phyloP scores from a whole-genome alignment of 2,329 filamentous ascomycete genomes.

The Fusarium haematococcum region DNA sequence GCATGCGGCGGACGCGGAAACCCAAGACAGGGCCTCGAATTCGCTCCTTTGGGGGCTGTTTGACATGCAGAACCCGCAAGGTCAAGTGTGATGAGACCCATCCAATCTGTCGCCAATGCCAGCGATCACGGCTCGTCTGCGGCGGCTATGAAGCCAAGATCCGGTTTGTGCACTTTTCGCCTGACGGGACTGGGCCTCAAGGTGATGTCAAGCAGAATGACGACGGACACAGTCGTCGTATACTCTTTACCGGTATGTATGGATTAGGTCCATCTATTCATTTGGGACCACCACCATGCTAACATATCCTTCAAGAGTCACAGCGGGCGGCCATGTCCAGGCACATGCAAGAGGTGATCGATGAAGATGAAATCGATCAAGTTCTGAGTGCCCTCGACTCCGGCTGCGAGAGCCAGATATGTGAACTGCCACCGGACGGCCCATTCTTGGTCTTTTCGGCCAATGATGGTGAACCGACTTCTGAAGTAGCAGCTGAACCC shows the following conservation, averaged over 20 bases:
- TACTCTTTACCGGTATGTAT: neutral
- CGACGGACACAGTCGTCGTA: neutral
- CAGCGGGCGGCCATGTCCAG: neutral
- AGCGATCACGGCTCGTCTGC: neutral
- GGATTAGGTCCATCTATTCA: neutral
- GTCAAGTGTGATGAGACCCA: neutral
- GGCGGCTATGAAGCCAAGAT: neutral
- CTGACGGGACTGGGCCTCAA: neutral
- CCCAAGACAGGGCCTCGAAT: neutral
- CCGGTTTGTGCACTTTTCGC: neutral
- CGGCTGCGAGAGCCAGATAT: neutral
- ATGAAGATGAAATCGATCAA: neutral
- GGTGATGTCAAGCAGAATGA: neutral
- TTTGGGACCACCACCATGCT: neutral
- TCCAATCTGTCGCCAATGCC: neutral
- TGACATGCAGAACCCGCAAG: neutral
- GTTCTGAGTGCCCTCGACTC: neutral
- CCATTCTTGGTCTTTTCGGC: neutral
- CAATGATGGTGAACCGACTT: neutral
- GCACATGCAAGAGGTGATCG: neutral
- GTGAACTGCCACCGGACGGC: neutral
- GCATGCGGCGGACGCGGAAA: neutral
- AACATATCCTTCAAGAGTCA: neutral
- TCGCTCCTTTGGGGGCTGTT: neutral
- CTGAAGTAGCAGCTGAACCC: neutral